Conservation (phyloP, 495 filamentous ascomycete genomes). For the Penicillium psychrofluorescens region DNA sequence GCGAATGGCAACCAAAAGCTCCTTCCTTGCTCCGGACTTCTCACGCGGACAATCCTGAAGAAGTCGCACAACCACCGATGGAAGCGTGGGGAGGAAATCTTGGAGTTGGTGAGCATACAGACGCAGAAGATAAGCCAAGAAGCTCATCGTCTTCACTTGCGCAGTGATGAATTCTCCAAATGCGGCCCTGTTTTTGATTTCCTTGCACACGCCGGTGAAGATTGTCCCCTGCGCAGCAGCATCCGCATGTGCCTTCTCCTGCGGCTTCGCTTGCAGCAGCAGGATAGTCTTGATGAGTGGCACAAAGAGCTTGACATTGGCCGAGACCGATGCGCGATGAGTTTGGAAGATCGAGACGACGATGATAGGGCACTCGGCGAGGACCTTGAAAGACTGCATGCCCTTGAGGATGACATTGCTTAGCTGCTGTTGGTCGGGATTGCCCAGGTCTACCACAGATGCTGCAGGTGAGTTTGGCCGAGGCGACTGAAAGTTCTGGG, state of each 20-base stretch:
- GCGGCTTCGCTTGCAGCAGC: slow-evolving; percentile 83
- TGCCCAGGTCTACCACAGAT: slow-evolving; percentile 62
- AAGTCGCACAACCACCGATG: slow-evolving; percentile 84
- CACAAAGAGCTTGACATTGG: slow-evolving; percentile 88
- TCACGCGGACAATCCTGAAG: slow-evolving; percentile 91
- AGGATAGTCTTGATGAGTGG: slow-evolving; percentile 89
- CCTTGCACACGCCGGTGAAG: slow-evolving; percentile 88
- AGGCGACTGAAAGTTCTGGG: slow-evolving; percentile 74
- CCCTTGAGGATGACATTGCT: slow-evolving; percentile 75
- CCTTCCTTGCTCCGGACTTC: slow-evolving; percentile 88
- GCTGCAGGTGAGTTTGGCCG: slow-evolving; percentile 84
- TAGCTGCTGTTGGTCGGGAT: slow-evolving; percentile 72
- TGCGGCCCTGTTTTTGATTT: slow-evolving; percentile 87
- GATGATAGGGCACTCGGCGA: slow-evolving; percentile 96
- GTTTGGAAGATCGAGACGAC: slow-evolving; percentile 98
- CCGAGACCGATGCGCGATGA: slow-evolving; percentile 66
- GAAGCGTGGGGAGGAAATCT: slow-evolving; percentile 83
- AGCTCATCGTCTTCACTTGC: slow-evolving; percentile 99
- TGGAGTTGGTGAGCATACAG: slow-evolving; percentile 80
- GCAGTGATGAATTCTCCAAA: slow-evolving; percentile 97
- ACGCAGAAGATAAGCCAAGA: slow-evolving; percentile 86
- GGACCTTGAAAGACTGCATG: slow-evolving; percentile 98
- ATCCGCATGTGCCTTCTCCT: slow-evolving; percentile 83
- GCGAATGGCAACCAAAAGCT: slow-evolving; percentile 89
- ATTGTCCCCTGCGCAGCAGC: slow-evolving; percentile 67